Percentiles rank a stretch among this genome's conserved stretches.
Conservation (phyloP, 176 grass and related monocot species). For the Zea mays region Zm-B73-REFERENCE-NAM-5.0 NC_050105.1:132066501-132067000, state of each 20-base stretch:
- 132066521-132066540: no score
- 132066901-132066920: conserved; percentile 88
- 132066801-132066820: conserved; percentile 3
- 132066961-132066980: conserved; percentile 61
- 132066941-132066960: conserved; percentile 63
- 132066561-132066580: conserved; percentile 1
- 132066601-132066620: conserved; percentile 3
- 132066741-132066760: conserved; percentile 15
- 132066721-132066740: not conserved
- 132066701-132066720: conserved; percentile 13
- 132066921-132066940: conserved; percentile 98
- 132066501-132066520: no score
- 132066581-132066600: conserved; percentile 17
- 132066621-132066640: conserved; percentile 25
- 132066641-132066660: conserved; percentile 26
- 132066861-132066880: conserved; percentile 73
- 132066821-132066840: not conserved
- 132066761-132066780: not conserved
- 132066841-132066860: conserved; percentile 53
- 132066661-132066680: conserved; percentile 4
- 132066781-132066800: not conserved
- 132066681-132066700: not conserved
- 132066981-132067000: conserved; percentile 59
- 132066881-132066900: conserved; percentile 77
- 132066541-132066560: not conserved